Base-by-base conservation (phyloP, 306 rosid species). In the Cicer bijugum region DNA sequence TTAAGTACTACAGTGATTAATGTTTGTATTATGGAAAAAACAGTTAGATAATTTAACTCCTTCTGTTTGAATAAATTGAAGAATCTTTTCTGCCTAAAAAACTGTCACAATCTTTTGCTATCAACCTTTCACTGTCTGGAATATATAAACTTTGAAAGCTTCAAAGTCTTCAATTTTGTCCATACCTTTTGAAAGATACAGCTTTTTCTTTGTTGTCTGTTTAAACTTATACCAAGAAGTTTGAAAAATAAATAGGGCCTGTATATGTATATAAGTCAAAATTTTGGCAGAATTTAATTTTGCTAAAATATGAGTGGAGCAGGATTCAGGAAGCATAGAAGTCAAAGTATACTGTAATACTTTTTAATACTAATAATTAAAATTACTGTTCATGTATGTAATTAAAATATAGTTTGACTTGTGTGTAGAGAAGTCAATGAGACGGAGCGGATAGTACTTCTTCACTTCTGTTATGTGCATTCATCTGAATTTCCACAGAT, bases 91-190 rank as follows among this genome's bases (percentile, higher is more conserved):
- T 6, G 46, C 65, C 39, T 17, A 6, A 75, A 61, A 37, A 44
- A 67, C 19, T 17, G 6, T 66, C 70, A 38, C 38, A 9, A 80
- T 47, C 65, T 20, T 65, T 72, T 39, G 16, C 46, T 46, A 48
- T 67, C 84, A 72, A 17, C 23, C 39, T 75, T 69, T 80, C 77
- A 71, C 47, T 71, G 7, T 72, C 63, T 45, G 38, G 77, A 72
- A 68, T 23, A 12, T 28, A 23, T 66, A 46, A 53, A 73, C 19
- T 33, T 14, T 35, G 53, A 52, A 67, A 69, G 6, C 61, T 28
- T 28, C 60, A 74, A 77, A 78, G 16, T 48, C 69, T 38, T 37
- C 63, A 78, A 65, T 33, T 81, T 78, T 47, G 28, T 65, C 67
- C 9, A 20, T 50, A 44, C 50, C 12, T 23, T 23, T 64, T 69